Conservation (phyloP, 2,329 filamentous ascomycete species). For the Phoma sp. region DNA sequence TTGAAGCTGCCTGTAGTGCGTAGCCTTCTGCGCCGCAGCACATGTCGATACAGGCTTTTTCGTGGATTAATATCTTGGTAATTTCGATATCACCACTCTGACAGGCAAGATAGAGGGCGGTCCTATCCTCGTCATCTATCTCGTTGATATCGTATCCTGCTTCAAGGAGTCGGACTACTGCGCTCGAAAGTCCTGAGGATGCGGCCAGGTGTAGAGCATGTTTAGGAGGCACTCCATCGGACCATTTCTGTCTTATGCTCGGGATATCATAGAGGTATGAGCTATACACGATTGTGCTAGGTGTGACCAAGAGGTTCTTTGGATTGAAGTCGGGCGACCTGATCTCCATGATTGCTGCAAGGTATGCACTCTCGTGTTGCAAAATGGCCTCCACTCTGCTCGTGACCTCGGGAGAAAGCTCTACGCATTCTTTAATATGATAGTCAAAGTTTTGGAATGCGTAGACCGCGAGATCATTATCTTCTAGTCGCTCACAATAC, state of each 20-base stretch:
- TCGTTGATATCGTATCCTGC: no score
- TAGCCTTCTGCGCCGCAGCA: no score
- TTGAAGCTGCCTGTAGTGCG: no score
- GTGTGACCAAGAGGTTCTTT: constrained; percentile 14
- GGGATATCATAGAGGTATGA: constrained; percentile 20
- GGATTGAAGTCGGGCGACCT: constrained; percentile 8
- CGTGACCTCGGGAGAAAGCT: background rate
- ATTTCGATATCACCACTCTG: no score
- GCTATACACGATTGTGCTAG: constrained; percentile 24
- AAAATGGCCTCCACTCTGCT: constrained; percentile 15
- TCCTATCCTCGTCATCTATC: no score
- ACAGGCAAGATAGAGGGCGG: no score
- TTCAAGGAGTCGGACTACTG: no score
- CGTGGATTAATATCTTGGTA: no score
- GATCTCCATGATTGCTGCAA: constrained; percentile 25
- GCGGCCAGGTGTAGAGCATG: no score
- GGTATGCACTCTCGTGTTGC: constrained; percentile 2
- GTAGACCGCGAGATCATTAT: constrained; percentile 9
- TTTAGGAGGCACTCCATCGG: no score
- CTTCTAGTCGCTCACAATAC: background rate
- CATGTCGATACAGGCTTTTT: no score
- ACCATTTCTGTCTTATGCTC: background rate
- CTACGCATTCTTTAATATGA: constrained; percentile 13
- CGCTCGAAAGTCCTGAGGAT: no score
- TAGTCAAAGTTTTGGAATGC: constrained; percentile 20